Base-by-base conservation (phyloP, 176 grass and related monocot genomes). In the Panicum miliaceum region DNA sequence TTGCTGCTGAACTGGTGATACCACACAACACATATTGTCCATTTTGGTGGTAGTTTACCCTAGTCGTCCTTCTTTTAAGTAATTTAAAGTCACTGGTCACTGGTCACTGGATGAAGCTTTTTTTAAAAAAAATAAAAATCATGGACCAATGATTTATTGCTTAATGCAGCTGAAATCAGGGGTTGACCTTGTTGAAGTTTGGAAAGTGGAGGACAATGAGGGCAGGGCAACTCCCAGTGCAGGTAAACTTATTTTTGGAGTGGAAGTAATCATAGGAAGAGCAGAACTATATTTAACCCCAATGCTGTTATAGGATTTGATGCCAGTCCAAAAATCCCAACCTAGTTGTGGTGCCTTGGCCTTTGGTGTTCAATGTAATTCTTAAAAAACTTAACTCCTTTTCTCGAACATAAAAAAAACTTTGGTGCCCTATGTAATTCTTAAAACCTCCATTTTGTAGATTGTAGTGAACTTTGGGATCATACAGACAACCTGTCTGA, bases 121-220 rank as follows among this genome's bases (percentile, higher is more conserved):
- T 32, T 32, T 32, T 32, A 32, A 32, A 32, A 32, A 32, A 32
- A 32, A 32, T 32, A 32, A 32, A 32, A 32, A 32, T 32, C 81
- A 88, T 72, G 66, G 47, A 68, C 43, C 92, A 58, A 90, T 27
- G 8, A 8, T 84, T 36, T 81, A 52, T 84, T 84, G 29, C 70
- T 99, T 81, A 85, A 89, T 92, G 64, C 84, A 99, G 93, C 82
- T 99, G 71, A 92, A 89, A 56, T 58, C 60, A 23, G 91, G 91
- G 67, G 78, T 80, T 89, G 68, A 88, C 50, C 73, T 96, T 79
- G 93, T 32, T 89, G 78, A 92, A 76, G 79, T 99, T n/a, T 95
- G 89, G 85, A 92, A 87, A 84, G 81, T 87, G 85, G 91, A 92
- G 62, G 60, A 60, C 16, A 46, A 60, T 16, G 59, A 82, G 86